phyloP scores from a whole-genome alignment of 805 yeast genomes.

The Yueomyces sp. region DNA sequence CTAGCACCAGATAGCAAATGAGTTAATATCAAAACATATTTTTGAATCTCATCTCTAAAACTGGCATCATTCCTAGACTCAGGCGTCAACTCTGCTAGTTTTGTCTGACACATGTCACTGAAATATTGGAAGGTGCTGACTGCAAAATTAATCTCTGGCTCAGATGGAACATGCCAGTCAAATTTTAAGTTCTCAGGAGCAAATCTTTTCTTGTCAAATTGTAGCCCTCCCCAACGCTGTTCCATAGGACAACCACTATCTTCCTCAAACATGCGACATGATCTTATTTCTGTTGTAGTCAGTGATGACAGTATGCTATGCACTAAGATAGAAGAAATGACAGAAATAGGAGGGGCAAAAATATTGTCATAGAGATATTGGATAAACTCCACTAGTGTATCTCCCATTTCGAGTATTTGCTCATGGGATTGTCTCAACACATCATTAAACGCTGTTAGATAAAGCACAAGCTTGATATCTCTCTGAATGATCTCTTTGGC shows the following conservation, averaged over 20 bases:
- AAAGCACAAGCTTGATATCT: slow-evolving; percentile 64
- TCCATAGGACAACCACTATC: slow-evolving; percentile 25
- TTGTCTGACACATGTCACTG: slow-evolving; percentile 29
- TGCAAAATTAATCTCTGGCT: slow-evolving; percentile 44
- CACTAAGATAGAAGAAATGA: slow-evolving; percentile 44
- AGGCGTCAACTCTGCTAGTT: slow-evolving; percentile 25
- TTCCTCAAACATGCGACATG: slow-evolving; percentile 40
- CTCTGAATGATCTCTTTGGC: slow-evolving; percentile 53
- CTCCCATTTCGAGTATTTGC: slow-evolving; percentile 29
- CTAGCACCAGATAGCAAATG: slow-evolving; percentile 57
- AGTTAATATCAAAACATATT: slow-evolving; percentile 41
- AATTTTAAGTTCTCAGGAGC: slow-evolving; percentile 36
- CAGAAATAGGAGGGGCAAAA: slow-evolving; percentile 40
- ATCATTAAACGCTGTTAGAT: slow-evolving; percentile 53
- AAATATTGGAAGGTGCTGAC: slow-evolving; percentile 40
- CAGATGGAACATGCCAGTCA: slow-evolving; percentile 62
- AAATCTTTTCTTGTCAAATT: slow-evolving; percentile 41
- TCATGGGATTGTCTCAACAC: slow-evolving; percentile 52
- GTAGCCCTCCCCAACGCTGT: slow-evolving; percentile 63
- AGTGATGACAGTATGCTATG: slow-evolving; percentile 54
- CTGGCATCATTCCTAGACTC: slow-evolving; percentile 6
- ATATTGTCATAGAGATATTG: slow-evolving; percentile 16
- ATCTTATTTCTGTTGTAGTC: slow-evolving; percentile 44
- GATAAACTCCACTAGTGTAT: slow-evolving; percentile 30
- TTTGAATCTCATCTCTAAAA: slow-evolving; percentile 39